Base-by-base conservation (phyloP, 2,329 filamentous ascomycete genomes). In the Pezicula neosporulosa region DNA sequence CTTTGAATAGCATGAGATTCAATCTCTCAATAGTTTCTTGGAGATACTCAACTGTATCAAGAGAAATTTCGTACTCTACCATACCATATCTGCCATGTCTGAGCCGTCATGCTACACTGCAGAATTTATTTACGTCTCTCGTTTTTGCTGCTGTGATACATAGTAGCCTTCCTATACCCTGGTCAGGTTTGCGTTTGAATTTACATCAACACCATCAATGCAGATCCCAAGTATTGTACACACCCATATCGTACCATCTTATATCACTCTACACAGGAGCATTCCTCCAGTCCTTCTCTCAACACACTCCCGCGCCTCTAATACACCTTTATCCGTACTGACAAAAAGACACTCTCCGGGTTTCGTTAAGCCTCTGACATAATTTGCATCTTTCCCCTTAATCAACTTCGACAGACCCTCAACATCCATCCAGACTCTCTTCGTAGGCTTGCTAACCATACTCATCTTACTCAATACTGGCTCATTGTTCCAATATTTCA, bases 401-500 rank as follows among this genome's bases (percentile, higher is more conserved):
- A 82, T 76, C 37, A 90, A 74, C 54, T 70, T 70, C 41, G 74
- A 74, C 59, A 90, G 60, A 5, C 80, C 80, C 45, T 76, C 67
- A 28, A 78, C 74, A 58, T 81, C 79, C 66, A 89, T 72, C 71
- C 77, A 82, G 64, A 89, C 80, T 64, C 83, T 71, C 66, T 83
- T 77, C 54, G 78, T 89, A 15, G 86, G 86, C 68, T 87, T 89
- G 63, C 80, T 85, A 19, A 88, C 69, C 70, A 88, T 70, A 49
- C 70, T 71, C 73, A 88, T 78, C 62, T 83, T 77, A 57, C 76
- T 78, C 57, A 90, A 68, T 43, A 89, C 86, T 0, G 86, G 83
- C 64, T 83, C 76, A 60, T 84, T 87, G 55, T 87, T 82, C 78
- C 82, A 87, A 71, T 89, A 89, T 69, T 89, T 90, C 65, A 90